Evolutionary conservation across 2,329 filamentous ascomycete genomes (phyloP), one percentile per base, ranked within the genome.

Genomic region (Plectosphaerella plurivora): DNA sequence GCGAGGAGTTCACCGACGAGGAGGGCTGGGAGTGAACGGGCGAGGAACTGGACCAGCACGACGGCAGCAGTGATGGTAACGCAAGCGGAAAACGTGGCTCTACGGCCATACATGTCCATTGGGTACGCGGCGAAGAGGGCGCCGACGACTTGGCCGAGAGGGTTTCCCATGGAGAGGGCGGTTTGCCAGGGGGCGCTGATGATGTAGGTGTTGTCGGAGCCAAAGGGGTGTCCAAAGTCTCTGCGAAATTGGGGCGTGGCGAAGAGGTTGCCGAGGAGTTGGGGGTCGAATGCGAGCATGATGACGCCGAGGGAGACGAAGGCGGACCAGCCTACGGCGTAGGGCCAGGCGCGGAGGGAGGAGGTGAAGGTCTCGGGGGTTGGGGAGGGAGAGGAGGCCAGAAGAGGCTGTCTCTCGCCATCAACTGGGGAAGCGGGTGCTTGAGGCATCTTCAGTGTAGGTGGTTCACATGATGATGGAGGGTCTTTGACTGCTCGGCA

Each of bases 11-110:
- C 81, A 22, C 82, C 80, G 3, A 79, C 79, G n/a, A 84, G 74
- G 2, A 86, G 70, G 14, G 79, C 75, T 5, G 73, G 60, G 11
- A 83, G 70, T 1, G 76, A 78, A 3, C 76, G 73, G 12, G 81
- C 79, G 58, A 84, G 85, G 69, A 85, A 84, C 57, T 84, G 81
- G 52, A 86, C 76, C 61, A 84, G 84, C 52, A 85, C 75, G 41
- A 84, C 76, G 1, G 67, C 73, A 12, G 74, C 73, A 3, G 77
- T 79, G 53, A 76, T 61, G 9, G 65, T 51, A 24, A 76, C 70
- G 55, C 74, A 78, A 5, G 61, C 61, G 52, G 68, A 72, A 44
- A 77, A 73, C 0, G 75, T 77, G 60, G 61, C 61, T 54, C 72
- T 75, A 25, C 75, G 70, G 10, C 75, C 75, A 47, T 70, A 74